Evolutionary conservation across 2,329 filamentous ascomycete genomes (phyloP).

Genomic region (Cladosporium sp.): DNA sequence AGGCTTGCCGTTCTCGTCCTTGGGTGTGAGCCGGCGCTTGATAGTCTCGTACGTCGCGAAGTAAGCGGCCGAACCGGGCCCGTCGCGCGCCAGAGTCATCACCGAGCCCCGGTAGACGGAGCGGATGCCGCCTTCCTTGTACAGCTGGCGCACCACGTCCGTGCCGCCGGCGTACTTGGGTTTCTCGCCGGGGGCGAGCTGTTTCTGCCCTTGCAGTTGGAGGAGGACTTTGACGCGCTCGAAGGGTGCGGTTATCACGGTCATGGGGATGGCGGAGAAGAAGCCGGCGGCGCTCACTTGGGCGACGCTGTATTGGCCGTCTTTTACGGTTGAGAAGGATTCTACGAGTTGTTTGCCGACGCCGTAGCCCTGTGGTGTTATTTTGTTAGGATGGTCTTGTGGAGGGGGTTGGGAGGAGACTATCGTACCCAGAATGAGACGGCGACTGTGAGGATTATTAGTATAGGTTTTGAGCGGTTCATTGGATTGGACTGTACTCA

Average conservation of each 20-base stretch:
- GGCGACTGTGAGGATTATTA: slow-evolving; percentile 45
- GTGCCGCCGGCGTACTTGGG: slow-evolving; percentile 81
- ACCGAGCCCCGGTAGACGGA: slow-evolving; percentile 87
- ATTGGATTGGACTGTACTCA: slow-evolving; percentile 49
- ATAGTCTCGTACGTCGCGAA: slow-evolving; percentile 97
- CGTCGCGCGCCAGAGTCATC: slow-evolving; percentile 90
- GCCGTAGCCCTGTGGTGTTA: slow-evolving; percentile 73
- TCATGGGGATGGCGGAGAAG: slow-evolving; percentile 97
- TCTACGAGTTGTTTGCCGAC: slow-evolving; percentile 86
- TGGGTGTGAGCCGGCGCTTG: slow-evolving; percentile 80
- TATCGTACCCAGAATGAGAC: slow-evolving; percentile 59
- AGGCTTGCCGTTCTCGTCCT: slow-evolving; percentile 63
- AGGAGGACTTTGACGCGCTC: slow-evolving; percentile 98
- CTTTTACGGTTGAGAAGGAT: slow-evolving; percentile 58
- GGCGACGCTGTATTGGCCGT: slow-evolving; percentile 70
- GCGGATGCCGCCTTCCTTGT: slow-evolving; percentile 81
- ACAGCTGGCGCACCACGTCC: slow-evolving; percentile 90
- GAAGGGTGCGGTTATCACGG: slow-evolving; percentile 95
- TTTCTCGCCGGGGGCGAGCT: slow-evolving; percentile 80
- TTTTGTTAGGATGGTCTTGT: neutral
- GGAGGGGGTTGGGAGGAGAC: slow-evolving; percentile 1
- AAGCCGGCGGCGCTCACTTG: slow-evolving; percentile 92
- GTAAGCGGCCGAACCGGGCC: slow-evolving; percentile 88
- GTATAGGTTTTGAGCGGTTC: neutral
- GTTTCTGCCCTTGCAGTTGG: slow-evolving; percentile 91